A percentile compares a stretch with the other conserved stretches of the same genome.
Evolutionary conservation across 192 early-diverging fungal species (phyloP).

Genomic region (Coemansia guatemalensis): DNA sequence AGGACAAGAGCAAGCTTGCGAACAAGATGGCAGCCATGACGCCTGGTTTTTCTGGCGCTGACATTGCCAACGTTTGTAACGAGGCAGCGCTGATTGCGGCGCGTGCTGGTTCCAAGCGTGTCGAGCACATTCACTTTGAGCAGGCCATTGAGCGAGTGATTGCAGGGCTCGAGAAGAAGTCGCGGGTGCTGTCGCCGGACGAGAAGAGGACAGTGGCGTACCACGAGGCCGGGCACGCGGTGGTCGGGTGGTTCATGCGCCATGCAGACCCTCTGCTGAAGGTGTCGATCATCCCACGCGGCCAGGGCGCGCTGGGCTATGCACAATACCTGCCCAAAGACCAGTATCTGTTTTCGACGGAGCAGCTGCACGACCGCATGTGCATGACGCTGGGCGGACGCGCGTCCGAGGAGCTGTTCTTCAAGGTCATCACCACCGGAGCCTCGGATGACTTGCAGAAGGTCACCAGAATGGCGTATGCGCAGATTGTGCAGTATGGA

Average conservation of each 20-base stretch:
- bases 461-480: constrained; percentile 97
- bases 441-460: constrained; percentile 98
- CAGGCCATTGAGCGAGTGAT: constrained; percentile 97
- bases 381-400: constrained; percentile 87
- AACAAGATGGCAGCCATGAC: constrained; percentile 93
- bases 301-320: constrained; percentile 93
- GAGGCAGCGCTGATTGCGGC: constrained; percentile 98
- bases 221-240: constrained; percentile 99
- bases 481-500: constrained; percentile 90
- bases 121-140: constrained; percentile 91
- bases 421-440: constrained; percentile 91
- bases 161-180: constrained; percentile 97
- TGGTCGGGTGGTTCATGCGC: constrained; percentile 96
- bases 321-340: constrained; percentile 99
- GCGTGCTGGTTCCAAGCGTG: constrained; percentile 72
- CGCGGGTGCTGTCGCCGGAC: constrained; percentile 87
- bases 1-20: constrained; percentile 74
- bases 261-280: constrained; percentile 95
- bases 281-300: constrained; percentile 98
- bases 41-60: constrained; percentile 97
- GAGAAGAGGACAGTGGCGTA: constrained; percentile 99
- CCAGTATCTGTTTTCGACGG: constrained; percentile 91
- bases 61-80: constrained; percentile 98
- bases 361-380: constrained; percentile 88
- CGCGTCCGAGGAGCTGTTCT: constrained; percentile 91